Percentiles rank a stretch among this genome's conserved stretches.
Conservation (phyloP, 768 basidiomycete species). For the Tricholoma saponaceum region DNA sequence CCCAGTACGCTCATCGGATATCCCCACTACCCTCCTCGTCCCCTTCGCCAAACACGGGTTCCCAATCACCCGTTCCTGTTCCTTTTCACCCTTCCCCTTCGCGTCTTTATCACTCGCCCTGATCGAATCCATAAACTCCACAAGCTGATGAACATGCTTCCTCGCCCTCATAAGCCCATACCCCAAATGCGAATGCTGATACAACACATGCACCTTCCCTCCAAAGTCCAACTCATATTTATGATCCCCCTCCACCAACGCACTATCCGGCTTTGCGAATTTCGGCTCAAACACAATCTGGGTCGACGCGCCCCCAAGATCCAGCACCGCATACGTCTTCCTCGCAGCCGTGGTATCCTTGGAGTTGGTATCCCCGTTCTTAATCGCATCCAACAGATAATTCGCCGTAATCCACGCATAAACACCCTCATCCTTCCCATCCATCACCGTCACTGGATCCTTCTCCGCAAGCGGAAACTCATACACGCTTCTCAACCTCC, state of each 20-base stretch:
- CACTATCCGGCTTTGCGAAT: conserved; percentile 36
- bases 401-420: conserved; percentile 99
- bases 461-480: conserved; percentile 56
- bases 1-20: conserved; percentile 45
- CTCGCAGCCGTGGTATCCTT: conserved; percentile 15
- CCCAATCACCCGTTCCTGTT: conserved; percentile 27
- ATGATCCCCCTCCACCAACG: conserved; percentile 78
- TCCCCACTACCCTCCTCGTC: conserved; percentile 56
- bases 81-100: conserved; percentile 7
- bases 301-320: conserved; percentile 94
- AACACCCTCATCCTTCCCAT: conserved; percentile 94
- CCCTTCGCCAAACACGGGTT: conserved; percentile 83
- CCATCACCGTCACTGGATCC: conserved; percentile 85
- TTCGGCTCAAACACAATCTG: conserved; percentile 95
- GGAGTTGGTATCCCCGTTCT: conserved; percentile 38
- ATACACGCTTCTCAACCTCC: conserved; percentile 51
- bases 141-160: conserved; percentile 79
- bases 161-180: conserved; percentile 93
- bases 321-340: conserved; percentile 76
- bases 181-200: conserved; percentile 97
- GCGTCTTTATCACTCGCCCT: conserved; percentile 18
- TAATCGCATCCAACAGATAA: conserved; percentile 78
- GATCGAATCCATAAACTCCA: conserved; percentile 76
- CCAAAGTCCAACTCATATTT: conserved; percentile 82
- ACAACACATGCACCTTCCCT: conserved; percentile 67